These are phyloP conservation scores for Russula earlei DNA, from an alignment of 768 basidiomycete genomes.

Conservation along the genomic window DNA sequence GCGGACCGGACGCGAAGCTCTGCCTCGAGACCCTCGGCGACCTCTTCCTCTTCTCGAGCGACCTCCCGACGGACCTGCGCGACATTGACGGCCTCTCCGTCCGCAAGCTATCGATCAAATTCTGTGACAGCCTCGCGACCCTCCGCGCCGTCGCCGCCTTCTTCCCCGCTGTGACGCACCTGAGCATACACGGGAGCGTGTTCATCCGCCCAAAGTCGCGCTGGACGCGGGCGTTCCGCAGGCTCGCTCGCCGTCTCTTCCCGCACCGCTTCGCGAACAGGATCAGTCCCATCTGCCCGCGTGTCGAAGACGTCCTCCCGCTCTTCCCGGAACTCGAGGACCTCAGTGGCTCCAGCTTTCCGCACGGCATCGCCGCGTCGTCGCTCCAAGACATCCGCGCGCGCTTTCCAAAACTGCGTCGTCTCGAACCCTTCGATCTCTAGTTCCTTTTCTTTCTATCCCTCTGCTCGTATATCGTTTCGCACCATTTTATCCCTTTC, in stretches of 20 bases:
- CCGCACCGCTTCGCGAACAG: constrained; percentile 7
- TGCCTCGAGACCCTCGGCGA: constrained; percentile 13
- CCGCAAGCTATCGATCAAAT: constrained; percentile 13
- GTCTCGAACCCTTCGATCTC: constrained; percentile 14
- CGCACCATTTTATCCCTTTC: not conserved
- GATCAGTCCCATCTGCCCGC: constrained; percentile 9
- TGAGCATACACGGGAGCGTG: constrained; percentile 13
- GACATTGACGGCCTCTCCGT: constrained; percentile 11
- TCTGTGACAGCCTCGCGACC: constrained; percentile 15
- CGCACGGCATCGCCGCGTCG: constrained; percentile 8
- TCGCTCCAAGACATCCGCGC: constrained; percentile 12
- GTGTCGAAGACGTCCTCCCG: constrained; percentile 15
- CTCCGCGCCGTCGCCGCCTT: constrained; percentile 15
- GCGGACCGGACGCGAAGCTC: constrained; percentile 1
- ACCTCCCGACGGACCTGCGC: constrained; percentile 10
- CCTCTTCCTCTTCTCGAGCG: constrained; percentile 16
- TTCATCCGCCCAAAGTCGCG: constrained; percentile 8
- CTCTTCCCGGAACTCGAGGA: constrained; percentile 16
- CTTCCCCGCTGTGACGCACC: constrained; percentile 13
- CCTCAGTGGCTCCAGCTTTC: constrained; percentile 15
- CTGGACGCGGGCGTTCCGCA: constrained; percentile 6
- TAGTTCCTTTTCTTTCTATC: not conserved
- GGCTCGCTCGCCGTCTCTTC: constrained; percentile 4
- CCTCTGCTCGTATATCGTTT: not conserved
- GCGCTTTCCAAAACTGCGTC: constrained; percentile 16